These are phyloP conservation scores for Heritiera fomes DNA, from an alignment of 345 rosid genomes.

Conservation along the genomic window DNA sequence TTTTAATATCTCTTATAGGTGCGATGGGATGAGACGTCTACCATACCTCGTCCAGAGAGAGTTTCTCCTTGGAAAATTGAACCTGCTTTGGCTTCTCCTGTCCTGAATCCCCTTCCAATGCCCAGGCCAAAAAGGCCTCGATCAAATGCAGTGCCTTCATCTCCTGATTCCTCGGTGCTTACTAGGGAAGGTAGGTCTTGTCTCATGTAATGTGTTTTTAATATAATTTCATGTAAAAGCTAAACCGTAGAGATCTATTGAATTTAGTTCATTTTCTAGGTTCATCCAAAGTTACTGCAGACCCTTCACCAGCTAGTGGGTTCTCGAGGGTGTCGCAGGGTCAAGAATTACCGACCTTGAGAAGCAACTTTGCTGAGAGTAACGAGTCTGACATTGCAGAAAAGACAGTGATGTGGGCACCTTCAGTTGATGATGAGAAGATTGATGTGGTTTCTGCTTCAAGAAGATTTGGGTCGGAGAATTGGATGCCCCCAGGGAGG, in stretches of 20 bases:
- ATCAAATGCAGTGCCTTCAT: constrained; percentile 48
- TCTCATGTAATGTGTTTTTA: background rate
- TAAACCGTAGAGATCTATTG: background rate
- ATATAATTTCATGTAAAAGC: constrained; percentile 5
- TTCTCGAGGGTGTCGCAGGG: constrained; percentile 78
- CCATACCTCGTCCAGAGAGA: constrained; percentile 71
- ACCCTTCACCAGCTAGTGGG: constrained; percentile 57
- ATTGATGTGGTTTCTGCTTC: constrained; percentile 47
- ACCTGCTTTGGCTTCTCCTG: constrained; percentile 77
- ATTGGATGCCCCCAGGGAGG: constrained; percentile 48
- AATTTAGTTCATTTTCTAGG: constrained; percentile 33
- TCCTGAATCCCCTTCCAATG: constrained; percentile 60
- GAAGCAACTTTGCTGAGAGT: constrained; percentile 52
- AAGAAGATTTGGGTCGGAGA: constrained; percentile 54
- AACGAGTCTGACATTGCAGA: constrained; percentile 55
- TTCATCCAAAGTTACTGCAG: constrained; percentile 45
- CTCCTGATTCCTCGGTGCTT: constrained; percentile 59
- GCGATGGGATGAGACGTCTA: constrained; percentile 81
- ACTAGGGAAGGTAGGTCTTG: constrained; percentile 59
- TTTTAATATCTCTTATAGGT: constrained; percentile 46
- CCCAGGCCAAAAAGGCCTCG: constrained; percentile 66
- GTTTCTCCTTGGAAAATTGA: constrained; percentile 93
- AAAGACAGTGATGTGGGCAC: constrained; percentile 53
- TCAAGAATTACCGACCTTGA: constrained; percentile 73
- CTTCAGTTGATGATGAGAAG: constrained; percentile 60